phyloP scores from a whole-genome alignment of 805 yeast genomes.

The Zygosaccharomyces pseudorouxii region DNA sequence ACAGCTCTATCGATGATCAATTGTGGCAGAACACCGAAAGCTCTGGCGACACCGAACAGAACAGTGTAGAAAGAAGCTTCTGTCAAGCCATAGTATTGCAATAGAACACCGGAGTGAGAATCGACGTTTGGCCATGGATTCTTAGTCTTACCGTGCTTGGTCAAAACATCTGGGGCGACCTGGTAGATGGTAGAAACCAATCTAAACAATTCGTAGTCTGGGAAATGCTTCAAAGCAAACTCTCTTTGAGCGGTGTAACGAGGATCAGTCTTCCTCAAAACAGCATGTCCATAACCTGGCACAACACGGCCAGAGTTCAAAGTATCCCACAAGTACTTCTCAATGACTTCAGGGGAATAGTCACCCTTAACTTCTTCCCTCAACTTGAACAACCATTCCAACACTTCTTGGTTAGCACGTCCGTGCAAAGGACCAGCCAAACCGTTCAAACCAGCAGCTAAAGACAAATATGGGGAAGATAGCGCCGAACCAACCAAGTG shows the following conservation, averaged over 20 bases:
- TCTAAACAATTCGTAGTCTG: constrained; percentile 74
- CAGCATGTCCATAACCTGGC: constrained; percentile 89
- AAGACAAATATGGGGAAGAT: constrained; percentile 70
- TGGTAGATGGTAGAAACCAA: constrained; percentile 72
- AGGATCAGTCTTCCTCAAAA: constrained; percentile 83
- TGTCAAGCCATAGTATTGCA: constrained; percentile 80
- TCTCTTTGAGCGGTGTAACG: constrained; percentile 82
- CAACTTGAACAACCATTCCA: constrained; percentile 73
- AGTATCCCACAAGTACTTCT: constrained; percentile 73
- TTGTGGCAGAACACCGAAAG: constrained; percentile 82
- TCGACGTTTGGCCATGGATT: constrained; percentile 93
- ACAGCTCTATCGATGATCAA: constrained; percentile 78
- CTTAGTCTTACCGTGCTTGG: constrained; percentile 84
- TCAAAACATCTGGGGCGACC: constrained; percentile 76
- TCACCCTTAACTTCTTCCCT: constrained; percentile 57
- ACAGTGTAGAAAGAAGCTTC: constrained; percentile 83
- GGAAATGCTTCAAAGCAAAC: constrained; percentile 71
- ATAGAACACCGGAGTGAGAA: constrained; percentile 79
- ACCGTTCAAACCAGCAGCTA: constrained; percentile 81
- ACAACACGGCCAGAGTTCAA: constrained; percentile 78
- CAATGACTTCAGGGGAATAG: constrained; percentile 62
- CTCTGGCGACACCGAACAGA: constrained; percentile 81
- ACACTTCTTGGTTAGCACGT: constrained; percentile 82
- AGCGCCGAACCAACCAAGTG: constrained; percentile 82
- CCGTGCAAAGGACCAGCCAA: constrained; percentile 87